These are phyloP conservation scores for Trypanosoma scelopori DNA, from an alignment of 208 protist genomes.

Conservation along the genomic window DNA sequence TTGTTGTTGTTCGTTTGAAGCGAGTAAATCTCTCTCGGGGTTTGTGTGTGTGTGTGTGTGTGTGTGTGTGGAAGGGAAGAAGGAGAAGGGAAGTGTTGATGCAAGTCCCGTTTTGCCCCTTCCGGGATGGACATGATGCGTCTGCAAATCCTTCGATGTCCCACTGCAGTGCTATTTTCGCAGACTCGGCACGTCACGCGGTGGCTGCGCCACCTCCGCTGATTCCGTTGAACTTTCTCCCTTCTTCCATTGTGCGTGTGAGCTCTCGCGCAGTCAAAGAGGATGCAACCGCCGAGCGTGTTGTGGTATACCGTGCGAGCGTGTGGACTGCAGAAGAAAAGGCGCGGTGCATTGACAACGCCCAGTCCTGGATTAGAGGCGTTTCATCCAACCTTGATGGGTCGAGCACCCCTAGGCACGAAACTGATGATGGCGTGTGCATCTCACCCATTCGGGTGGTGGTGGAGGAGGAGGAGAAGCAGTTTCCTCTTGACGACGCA, in stretches of 20 bases:
- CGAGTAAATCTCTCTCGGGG: too few relatives aligned
- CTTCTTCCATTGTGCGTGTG: slow-evolving; percentile 16
- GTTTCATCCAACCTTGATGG: not conserved
- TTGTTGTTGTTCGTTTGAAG: too few relatives aligned
- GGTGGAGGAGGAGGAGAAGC: not conserved
- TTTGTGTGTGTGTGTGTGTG: too few relatives aligned
- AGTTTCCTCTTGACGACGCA: slow-evolving; percentile 5
- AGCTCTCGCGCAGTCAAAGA: not conserved
- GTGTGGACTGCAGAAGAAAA: slow-evolving; percentile 18
- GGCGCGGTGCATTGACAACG: not conserved
- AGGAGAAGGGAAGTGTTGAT: not conserved
- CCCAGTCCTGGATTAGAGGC: slow-evolving; percentile 4
- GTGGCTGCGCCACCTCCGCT: not conserved
- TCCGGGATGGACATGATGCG: slow-evolving; percentile 1
- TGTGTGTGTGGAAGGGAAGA: not conserved
- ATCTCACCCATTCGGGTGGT: not conserved
- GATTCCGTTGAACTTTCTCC: slow-evolving; percentile 14
- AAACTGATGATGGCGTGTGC: not conserved
- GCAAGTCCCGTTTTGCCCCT: not conserved
- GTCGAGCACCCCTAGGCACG: not conserved
- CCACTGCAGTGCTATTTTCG: not conserved
- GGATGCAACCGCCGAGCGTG: not conserved
- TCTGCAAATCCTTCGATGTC: not conserved
- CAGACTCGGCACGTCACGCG: not conserved
- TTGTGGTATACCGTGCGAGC: not conserved